Evolutionary conservation across 495 filamentous ascomycete species (phyloP).

Genomic region (Jackrogersella minutella): DNA sequence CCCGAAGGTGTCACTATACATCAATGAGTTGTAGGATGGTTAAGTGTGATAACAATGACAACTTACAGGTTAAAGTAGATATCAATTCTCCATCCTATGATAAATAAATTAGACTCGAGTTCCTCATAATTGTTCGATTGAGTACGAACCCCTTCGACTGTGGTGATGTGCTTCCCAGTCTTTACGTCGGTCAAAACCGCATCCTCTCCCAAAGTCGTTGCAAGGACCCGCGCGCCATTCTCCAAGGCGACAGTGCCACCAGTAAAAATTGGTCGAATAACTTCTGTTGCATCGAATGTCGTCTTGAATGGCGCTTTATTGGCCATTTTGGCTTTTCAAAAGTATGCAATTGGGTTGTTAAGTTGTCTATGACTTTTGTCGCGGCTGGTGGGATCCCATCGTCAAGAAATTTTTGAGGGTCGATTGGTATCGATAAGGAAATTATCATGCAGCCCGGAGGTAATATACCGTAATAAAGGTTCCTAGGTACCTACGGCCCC

Average conservation of each 20-base stretch:
- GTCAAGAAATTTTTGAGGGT: conserved; percentile 39
- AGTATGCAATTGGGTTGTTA: background rate
- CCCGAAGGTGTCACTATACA: conserved; percentile 80
- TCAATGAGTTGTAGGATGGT: conserved; percentile 15
- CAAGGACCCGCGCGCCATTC: conserved; percentile 80
- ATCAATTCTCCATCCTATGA: conserved; percentile 88
- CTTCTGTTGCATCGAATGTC: conserved; percentile 81
- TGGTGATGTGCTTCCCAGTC: conserved; percentile 81
- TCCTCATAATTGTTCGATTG: background rate
- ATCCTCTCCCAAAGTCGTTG: conserved; percentile 87
- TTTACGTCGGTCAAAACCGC: conserved; percentile 84
- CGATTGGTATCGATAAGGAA: conserved; percentile 42
- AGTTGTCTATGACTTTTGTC: background rate
- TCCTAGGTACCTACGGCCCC: too few species aligned
- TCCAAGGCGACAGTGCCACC: conserved; percentile 88
- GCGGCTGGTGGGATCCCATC: conserved; percentile 14
- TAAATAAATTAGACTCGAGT: background rate
- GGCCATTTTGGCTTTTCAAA: conserved; percentile 51
- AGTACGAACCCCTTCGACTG: conserved; percentile 83
- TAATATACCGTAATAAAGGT: too few species aligned
- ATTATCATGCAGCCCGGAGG: background rate
- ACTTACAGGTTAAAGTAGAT: conserved; percentile 80
- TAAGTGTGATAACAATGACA: background rate
- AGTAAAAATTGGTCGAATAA: conserved; percentile 92
- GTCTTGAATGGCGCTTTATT: conserved; percentile 67